phyloP scores from a whole-genome alignment of 139 green algal species.

The Chlamydomonas schloesseri region DNA sequence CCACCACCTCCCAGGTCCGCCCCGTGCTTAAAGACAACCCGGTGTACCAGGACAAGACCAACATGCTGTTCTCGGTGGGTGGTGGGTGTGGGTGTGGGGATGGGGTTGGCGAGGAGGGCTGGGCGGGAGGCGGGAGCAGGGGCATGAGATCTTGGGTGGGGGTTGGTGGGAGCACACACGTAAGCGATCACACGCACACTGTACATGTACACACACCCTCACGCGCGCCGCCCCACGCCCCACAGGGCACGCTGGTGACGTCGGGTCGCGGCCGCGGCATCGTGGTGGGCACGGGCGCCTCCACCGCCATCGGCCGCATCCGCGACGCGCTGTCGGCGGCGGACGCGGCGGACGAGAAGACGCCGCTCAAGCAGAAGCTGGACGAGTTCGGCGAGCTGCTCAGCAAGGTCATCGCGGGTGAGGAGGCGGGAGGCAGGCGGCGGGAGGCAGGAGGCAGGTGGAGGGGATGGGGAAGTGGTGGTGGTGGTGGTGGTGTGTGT shows the following conservation, averaged over 20 bases:
- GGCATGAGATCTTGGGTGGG: too few relatives aligned
- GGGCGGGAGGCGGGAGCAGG: background rate
- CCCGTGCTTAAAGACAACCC: conserved; percentile 58
- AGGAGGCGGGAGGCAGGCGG: background rate
- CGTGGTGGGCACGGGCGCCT: conserved; percentile 79
- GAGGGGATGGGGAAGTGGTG: too few relatives aligned
- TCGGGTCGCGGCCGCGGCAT: conserved; percentile 70
- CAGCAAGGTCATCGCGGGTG: conserved; percentile 61
- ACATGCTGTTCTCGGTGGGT: conserved; percentile 89
- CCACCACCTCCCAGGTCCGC: conserved; percentile 12
- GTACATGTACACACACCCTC: too few relatives aligned
- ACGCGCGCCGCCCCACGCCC: too few relatives aligned
- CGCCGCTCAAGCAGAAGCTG: conserved; percentile 86
- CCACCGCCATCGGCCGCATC: conserved; percentile 90
- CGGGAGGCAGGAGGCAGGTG: too few relatives aligned
- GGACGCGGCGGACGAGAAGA: conserved; percentile 46
- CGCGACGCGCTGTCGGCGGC: conserved; percentile 50
- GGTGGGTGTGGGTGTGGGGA: background rate
- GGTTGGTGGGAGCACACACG: too few relatives aligned
- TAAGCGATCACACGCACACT: too few relatives aligned
- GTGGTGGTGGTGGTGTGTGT: background rate
- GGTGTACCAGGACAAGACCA: conserved; percentile 89
- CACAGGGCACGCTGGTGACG: conserved; percentile 71
- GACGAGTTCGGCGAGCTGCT: conserved; percentile 85
- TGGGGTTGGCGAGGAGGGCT: background rate